Percentiles rank a stretch among this genome's conserved stretches.
Conservation (phyloP, 1,139 yeast genomes). For the Candida tetrigidarum region DNA sequence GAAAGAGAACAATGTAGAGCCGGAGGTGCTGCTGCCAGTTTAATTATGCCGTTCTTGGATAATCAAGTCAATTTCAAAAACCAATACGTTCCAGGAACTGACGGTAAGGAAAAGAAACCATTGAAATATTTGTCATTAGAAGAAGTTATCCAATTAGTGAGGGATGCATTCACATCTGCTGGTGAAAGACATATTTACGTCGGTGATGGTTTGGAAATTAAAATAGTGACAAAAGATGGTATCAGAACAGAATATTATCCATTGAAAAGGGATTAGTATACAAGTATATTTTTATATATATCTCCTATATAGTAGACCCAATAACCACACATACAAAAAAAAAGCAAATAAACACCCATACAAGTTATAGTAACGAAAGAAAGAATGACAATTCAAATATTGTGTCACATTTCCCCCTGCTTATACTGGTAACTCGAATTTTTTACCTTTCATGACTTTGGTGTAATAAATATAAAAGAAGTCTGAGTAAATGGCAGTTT, state of each 20-base stretch:
- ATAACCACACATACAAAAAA: too few species aligned
- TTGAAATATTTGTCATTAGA: constrained; percentile 72
- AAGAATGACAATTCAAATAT: neutral
- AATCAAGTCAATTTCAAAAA: constrained; percentile 96
- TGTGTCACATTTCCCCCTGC: neutral
- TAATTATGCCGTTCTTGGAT: constrained; percentile 96
- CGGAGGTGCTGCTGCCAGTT: constrained; percentile 95
- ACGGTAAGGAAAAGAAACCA: constrained; percentile 65
- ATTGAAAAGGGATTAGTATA: constrained; percentile 76
- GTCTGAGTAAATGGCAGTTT: constrained; percentile 88
- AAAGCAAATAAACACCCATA: neutral
- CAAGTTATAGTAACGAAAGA: neutral
- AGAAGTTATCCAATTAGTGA: constrained; percentile 84
- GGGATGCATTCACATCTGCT: constrained; percentile 94
- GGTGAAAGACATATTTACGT: constrained; percentile 98
- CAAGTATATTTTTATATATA: too few species aligned
- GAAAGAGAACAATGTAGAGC: constrained; percentile 98
- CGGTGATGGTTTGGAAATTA: constrained; percentile 93
- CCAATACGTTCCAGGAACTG: constrained; percentile 79
- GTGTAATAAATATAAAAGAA: constrained; percentile 90
- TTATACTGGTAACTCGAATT: constrained; percentile 77
- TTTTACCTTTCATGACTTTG: constrained; percentile 78
- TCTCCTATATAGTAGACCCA: constrained; percentile 2
- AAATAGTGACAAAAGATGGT: constrained; percentile 93
- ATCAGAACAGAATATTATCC: constrained; percentile 82